Evolutionary conservation across 1,139 yeast genomes (phyloP), one percentile per base, ranked within the genome.

Genomic region (Pichia sp.): DNA sequence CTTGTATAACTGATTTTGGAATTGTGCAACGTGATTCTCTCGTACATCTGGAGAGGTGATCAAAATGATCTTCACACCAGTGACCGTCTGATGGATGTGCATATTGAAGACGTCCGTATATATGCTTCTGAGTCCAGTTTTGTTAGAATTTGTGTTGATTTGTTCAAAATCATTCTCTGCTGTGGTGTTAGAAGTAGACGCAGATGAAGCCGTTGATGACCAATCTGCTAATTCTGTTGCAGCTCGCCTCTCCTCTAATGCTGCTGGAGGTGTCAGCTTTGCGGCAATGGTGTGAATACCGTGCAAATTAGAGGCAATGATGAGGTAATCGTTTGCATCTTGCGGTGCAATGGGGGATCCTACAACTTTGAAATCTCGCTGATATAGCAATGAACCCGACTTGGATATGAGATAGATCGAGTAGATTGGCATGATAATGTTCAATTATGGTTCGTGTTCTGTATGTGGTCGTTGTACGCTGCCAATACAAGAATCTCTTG

Each of bases 241-340:
- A n/a, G n/a, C n/a, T n/a, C n/a, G n/a, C n/a, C n/a, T n/a, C n/a
- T n/a, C n/a, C n/a, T n/a, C n/a, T n/a, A n/a, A n/a, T 11, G 11
- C 28, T 23, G 18, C 4, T 13, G 16, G 19, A 0, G 93, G 91
- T 4, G 91, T 79, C 33, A 88, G 62, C 47, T 73, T 74, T 11
- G 95, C 71, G 1, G 94, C 83, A 44, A 88, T 82, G n/a, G 98
- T 97, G 57, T 88, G 96, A 7, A 91, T 94, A 24, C 96, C 93
- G 51, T 91, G 98, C 31, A 91, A 63, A 0, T 97, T 91, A 17
- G 97, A 94, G 0, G 98, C 97, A 27, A 93, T 62, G 24, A 91
- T 94, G 30, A 91, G 67, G 51, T 87, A 86, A 51, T 91, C 97
- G 53, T 91, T 91, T 24, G 95, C 83, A 8, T 77, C 66, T 42